Conservation (phyloP, 2,329 filamentous ascomycete genomes). For the Trichoderma sp. region DNA sequence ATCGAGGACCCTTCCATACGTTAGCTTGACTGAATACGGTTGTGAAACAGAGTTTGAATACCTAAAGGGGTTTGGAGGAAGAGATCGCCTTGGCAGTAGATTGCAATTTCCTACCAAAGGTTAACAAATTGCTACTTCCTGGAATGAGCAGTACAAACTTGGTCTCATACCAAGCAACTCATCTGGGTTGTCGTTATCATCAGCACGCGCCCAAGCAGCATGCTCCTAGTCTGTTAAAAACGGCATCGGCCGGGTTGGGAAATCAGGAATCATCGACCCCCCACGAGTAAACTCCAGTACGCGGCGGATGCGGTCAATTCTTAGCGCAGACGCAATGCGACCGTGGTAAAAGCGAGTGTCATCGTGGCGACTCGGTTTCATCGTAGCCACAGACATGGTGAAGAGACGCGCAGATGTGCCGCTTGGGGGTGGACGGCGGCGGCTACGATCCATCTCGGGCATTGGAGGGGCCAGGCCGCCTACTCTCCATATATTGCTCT, state of each 20-base stretch:
- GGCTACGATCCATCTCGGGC: conserved; percentile 58
- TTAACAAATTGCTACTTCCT: conserved; percentile 10
- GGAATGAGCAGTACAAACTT: neutral
- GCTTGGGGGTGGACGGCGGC: conserved; percentile 62
- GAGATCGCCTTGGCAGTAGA: conserved; percentile 34
- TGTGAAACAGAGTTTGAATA: conserved; percentile 36
- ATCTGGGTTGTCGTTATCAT: conserved; percentile 26
- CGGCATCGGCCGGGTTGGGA: neutral
- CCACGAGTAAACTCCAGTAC: conserved; percentile 56
- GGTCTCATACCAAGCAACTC: neutral
- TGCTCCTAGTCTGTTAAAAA: neutral
- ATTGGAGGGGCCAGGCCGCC: conserved; percentile 62
- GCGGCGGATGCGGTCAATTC: conserved; percentile 67
- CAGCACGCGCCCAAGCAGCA: neutral
- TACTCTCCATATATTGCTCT: conserved; percentile 72
- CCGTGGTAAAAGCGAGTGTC: conserved; percentile 67
- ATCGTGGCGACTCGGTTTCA: conserved; percentile 47
- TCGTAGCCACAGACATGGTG: conserved; percentile 47
- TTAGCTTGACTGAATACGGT: conserved; percentile 25
- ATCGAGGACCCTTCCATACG: conserved; percentile 67
- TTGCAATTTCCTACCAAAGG: conserved; percentile 21
- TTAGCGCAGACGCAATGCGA: conserved; percentile 74
- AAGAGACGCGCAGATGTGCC: conserved; percentile 70
- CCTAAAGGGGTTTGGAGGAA: conserved; percentile 77
- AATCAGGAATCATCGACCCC: conserved; percentile 13